Evolutionary conservation across 495 filamentous ascomycete species (phyloP), one percentile per base, ranked within the genome.

Genomic region (Venustampulla echinocandica): DNA sequence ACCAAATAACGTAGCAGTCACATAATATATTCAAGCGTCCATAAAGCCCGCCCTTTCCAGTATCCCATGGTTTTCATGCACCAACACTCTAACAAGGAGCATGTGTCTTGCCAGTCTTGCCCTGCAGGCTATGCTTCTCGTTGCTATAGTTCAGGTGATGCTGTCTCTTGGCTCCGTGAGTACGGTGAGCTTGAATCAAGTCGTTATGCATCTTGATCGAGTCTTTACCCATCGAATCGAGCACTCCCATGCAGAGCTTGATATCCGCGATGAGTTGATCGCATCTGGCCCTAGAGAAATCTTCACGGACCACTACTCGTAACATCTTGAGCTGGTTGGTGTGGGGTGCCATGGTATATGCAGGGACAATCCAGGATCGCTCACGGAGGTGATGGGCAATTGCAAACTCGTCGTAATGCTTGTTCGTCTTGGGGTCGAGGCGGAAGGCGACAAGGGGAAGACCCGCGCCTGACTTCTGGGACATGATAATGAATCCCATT

Each of bases 341-440:
- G 54, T 92, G 69, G 11, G 89, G 89, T 10, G 89, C 88, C 89
- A 95, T 94, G 22, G 87, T 95, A 63, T 95, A 95, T 0, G 89
- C 89, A 0, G 89, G 89, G 0, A 95, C 83, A 22, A 94, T 79
- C 89, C 89, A 95, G 32, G 87, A 86, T 14, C 87, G 75, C 38
- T 81, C 76, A 25, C 88, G 82, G 28, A 95, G 77, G 59, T 83
- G 80, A 62, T 92, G 88, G 6, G 88, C 87, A 10, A 88, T 61
- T 0, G 82, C 73, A 50, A 86, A 88, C 55, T 95, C 89, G 62
- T 95, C 89, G 56, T 81, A 93, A 33, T 80, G 69, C 28, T 77
- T 71, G 10, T 54, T 51, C 4, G 33, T 35, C 28, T 68, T 67
- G 5, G 73, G 67, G 19, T 81, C 62, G 6, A 94, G 69, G 42